These are phyloP conservation scores for Naganishia friedmannii DNA, from an alignment of 768 basidiomycete species.

Conservation along the genomic window DNA sequence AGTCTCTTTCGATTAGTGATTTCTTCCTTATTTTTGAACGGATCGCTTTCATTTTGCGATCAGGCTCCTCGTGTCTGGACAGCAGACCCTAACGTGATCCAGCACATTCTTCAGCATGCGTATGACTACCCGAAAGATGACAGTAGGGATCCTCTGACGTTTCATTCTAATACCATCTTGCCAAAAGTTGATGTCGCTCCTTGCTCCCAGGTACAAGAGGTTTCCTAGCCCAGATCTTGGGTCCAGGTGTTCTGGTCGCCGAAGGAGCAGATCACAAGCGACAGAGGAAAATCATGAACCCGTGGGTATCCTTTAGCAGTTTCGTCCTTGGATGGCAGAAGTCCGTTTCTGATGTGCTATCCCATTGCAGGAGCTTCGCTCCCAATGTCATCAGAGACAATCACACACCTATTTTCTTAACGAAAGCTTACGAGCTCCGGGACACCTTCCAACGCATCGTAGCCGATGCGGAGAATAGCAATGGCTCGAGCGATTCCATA, in stretches of 20 bases:
- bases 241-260: conserved; percentile 57
- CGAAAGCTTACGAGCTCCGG: conserved; percentile 56
- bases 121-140: conserved; percentile 70
- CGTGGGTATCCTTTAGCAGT: conserved; percentile 28
- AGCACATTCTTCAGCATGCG: conserved; percentile 70
- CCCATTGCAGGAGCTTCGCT: conserved; percentile 58
- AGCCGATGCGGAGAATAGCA: conserved; percentile 31
- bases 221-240: conserved; percentile 73
- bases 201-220: conserved; percentile 57
- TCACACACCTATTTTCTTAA: conserved; percentile 61
- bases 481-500: conserved; percentile 44
- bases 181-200: background rate
- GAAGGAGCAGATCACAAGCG: conserved; percentile 67
- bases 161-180: too few relatives aligned
- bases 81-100: conserved; percentile 71
- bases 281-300: conserved; percentile 62
- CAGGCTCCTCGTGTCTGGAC: conserved; percentile 77
- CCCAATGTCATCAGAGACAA: conserved; percentile 56
- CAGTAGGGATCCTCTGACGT: conserved; percentile 50
- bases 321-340: too few relatives aligned
- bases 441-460: conserved; percentile 12
- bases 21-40: background rate
- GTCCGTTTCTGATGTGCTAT: conserved; percentile 44
- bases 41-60: conserved; percentile 9
- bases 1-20: conserved; percentile 61